Conservation (phyloP, 352 stramenopile species). For the Globisporangium canariense region DNA sequence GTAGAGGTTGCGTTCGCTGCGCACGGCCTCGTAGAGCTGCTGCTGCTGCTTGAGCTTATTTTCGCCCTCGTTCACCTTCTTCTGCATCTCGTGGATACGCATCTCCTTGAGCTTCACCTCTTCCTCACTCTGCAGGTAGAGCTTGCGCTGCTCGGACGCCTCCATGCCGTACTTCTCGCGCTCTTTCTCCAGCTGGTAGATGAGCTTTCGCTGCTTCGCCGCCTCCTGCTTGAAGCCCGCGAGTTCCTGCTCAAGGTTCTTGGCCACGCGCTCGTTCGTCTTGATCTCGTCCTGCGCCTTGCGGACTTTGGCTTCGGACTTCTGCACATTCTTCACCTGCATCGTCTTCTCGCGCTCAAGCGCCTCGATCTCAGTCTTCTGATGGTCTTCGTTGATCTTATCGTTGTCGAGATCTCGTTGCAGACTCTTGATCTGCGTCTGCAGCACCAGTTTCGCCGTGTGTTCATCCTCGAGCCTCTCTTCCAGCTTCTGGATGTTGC, state of each 20-base stretch:
- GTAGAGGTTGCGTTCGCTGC: constrained; percentile 93
- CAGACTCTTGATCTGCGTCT: constrained; percentile 82
- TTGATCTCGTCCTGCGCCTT: constrained; percentile 89
- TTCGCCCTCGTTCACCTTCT: constrained; percentile 89
- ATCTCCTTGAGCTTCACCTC: constrained; percentile 81
- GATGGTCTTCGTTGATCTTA: constrained; percentile 74
- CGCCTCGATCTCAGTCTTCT: constrained; percentile 70
- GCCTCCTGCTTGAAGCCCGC: constrained; percentile 84
- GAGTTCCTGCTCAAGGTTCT: constrained; percentile 81
- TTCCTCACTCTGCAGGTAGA: constrained; percentile 83
- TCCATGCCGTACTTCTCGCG: constrained; percentile 90
- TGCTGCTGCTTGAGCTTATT: constrained; percentile 96
- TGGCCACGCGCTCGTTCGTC: constrained; percentile 90
- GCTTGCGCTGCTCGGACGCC: constrained; percentile 76
- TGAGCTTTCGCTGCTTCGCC: constrained; percentile 86
- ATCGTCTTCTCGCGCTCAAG: constrained; percentile 88
- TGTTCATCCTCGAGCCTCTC: constrained; percentile 91
- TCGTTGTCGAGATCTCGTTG: constrained; percentile 77
- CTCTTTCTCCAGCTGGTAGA: constrained; percentile 92
- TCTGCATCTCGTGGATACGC: constrained; percentile 79
- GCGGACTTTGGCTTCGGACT: constrained; percentile 83
- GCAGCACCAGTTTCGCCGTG: constrained; percentile 74
- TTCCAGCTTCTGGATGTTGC: constrained; percentile 86
- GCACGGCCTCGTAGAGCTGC: constrained; percentile 94
- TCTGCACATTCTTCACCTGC: constrained; percentile 78